Evolutionary conservation across 1,284 basidiomycete genomes (phyloP).

Genomic region (Trichosporon inkin): DNA sequence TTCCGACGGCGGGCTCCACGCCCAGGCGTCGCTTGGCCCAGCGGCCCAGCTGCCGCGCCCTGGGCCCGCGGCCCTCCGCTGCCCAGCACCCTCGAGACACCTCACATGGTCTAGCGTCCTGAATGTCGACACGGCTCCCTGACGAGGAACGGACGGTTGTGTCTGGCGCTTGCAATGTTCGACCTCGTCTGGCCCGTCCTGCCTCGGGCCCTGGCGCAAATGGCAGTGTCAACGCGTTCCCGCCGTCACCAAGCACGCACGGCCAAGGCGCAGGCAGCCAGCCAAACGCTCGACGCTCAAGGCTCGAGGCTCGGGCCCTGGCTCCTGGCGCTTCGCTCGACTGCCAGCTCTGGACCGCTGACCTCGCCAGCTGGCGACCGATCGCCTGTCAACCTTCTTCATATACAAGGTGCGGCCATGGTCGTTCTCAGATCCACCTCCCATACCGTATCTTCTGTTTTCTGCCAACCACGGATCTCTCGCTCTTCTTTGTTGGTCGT

Average conservation of each 20-base stretch:
- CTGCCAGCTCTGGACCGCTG: too few species aligned
- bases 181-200: background rate
- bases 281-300: too few species aligned
- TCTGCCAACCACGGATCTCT: too few species aligned
- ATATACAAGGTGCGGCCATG: too few species aligned
- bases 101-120: conserved; percentile 5
- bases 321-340: too few species aligned
- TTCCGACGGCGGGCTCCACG: conserved; percentile 4
- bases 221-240: conserved; percentile 8
- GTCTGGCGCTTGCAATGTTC: background rate
- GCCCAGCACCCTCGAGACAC: background rate
- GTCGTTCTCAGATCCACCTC: too few species aligned
- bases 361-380: too few species aligned
- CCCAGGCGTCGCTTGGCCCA: background rate
- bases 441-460: too few species aligned
- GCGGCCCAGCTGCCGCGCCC: background rate
- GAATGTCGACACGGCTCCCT: background rate
- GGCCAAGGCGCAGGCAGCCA: background rate
- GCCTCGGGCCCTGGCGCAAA: background rate
- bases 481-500: too few species aligned
- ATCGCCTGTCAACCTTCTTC: too few species aligned
- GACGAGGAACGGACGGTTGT: conserved; percentile 2
- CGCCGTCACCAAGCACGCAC: conserved; percentile 7
- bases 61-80: background rate
- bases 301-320: too few species aligned